phyloP scores from a whole-genome alignment of 352 stramenopile genomes.

The Globisporangium barbulae region DNA sequence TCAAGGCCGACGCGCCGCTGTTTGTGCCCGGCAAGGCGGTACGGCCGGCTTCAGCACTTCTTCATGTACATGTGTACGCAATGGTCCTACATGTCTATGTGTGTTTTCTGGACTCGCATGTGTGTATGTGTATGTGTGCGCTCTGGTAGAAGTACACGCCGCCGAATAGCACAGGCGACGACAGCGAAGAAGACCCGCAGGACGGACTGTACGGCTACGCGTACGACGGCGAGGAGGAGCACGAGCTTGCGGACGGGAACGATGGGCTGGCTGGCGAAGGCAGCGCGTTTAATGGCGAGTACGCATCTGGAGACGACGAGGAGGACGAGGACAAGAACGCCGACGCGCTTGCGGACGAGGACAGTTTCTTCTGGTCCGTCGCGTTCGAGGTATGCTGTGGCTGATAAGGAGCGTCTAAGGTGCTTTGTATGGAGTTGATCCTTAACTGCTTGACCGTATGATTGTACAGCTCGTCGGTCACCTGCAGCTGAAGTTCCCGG shows the following conservation, averaged over 20 bases:
- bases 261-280: neutral
- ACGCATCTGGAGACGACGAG: slow-evolving; percentile 2
- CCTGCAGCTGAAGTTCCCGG: slow-evolving; percentile 81
- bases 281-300: slow-evolving; percentile 1
- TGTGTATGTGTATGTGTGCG: neutral
- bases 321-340: slow-evolving; percentile 15
- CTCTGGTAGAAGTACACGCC: slow-evolving; percentile 14
- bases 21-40: slow-evolving; percentile 51
- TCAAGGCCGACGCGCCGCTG: slow-evolving; percentile 68
- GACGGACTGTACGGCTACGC: slow-evolving; percentile 7
- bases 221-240: slow-evolving; percentile 1
- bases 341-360: slow-evolving; percentile 56
- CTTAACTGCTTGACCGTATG: too few relatives aligned
- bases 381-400: slow-evolving; percentile 64
- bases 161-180: slow-evolving; percentile 15
- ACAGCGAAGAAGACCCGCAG: slow-evolving; percentile 9
- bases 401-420: neutral
- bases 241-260: neutral
- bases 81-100: neutral
- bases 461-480: slow-evolving; percentile 61
- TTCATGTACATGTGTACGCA: neutral
- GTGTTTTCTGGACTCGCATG: neutral
- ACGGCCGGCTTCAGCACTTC: too few relatives aligned
- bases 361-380: slow-evolving; percentile 86
- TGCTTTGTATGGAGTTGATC: slow-evolving; percentile 9